Evolutionary conservation across 176 grass and related monocot species (phyloP), one percentile per base, ranked within the genome.

Genomic region (Raddia distichophylla): DNA sequence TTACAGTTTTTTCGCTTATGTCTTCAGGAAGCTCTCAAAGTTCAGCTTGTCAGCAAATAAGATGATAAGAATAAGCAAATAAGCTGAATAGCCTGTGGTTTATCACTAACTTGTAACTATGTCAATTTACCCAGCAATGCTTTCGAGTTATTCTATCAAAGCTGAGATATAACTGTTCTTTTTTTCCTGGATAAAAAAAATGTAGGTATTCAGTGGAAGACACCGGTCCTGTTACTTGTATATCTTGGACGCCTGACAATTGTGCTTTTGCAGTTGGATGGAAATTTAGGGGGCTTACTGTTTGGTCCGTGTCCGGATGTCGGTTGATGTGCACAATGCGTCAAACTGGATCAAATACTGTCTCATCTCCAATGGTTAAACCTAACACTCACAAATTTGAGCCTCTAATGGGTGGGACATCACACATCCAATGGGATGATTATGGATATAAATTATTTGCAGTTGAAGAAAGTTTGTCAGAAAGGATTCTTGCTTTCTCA

Each of bases 241-340:
- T 98, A 87, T 85, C 92, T 74, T 98, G 95, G 95, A 95, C 92
- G 18, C 95, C 90, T 88, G 95, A 94, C 75, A 95, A 94, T 89
- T 91, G 90, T 76, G 95, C 95, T 89, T 98, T 98, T 85, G 90
- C 92, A 68, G 92, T 98, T 83, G 95, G 95, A 37, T 98, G 92
- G 95, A 93, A 91, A 86, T 93, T 87, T 88, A 93, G 95, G 76
- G 95, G 95, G 60, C 87, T 98, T 88, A 89, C 92, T 74, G 95
- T 98, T 51, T 98, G 95, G 95, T 98, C 95, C 78, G 84, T 90
- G 56, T 98, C 95, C 81, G 95, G 95, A 75, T 98, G 95, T 62
- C 92, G 92, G 43, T 80, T 98, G 56, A 98, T 98, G 95, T 98
- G 95, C 85, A 98, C 95, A 57, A 85, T 94, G 71, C 95, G 95